Percentiles rank a stretch among this genome's conserved stretches.
These are phyloP conservation scores for Heliamphora pulchella DNA, from an alignment of 179 eudicot species.

Conservation along the genomic window DNA sequence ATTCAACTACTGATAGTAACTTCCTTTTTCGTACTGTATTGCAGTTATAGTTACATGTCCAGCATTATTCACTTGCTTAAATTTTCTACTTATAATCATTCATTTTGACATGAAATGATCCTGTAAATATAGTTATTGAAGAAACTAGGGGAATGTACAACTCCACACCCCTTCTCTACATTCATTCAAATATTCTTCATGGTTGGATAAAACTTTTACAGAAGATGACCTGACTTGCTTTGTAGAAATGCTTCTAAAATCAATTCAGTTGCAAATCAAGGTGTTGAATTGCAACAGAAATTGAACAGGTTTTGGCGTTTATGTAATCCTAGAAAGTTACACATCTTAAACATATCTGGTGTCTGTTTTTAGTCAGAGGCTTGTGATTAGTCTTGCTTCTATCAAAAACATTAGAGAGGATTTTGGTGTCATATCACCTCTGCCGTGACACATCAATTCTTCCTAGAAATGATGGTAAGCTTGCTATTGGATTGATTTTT, in stretches of 20 bases:
- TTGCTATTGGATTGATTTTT: conserved; percentile 6
- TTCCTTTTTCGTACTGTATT: background rate
- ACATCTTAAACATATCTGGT: background rate
- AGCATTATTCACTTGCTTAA: background rate
- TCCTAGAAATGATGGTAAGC: conserved; percentile 2
- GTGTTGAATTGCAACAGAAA: background rate
- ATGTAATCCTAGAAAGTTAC: background rate
- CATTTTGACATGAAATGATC: too few relatives aligned
- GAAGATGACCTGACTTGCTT: background rate
- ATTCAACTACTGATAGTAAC: too few relatives aligned
- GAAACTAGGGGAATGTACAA: too few relatives aligned
- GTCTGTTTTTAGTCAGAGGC: background rate
- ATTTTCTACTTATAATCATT: too few relatives aligned
- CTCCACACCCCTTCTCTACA: too few relatives aligned
- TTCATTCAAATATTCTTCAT: too few relatives aligned
- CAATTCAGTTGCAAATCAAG: background rate
- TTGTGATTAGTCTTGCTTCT: background rate
- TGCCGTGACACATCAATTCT: background rate
- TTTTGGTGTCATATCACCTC: background rate
- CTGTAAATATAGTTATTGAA: too few relatives aligned
- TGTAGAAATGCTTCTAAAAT: conserved; percentile 1
- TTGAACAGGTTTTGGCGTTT: background rate
- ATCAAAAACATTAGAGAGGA: background rate
- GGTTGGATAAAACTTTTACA: too few relatives aligned
- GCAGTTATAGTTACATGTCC: background rate